Base-by-base conservation (phyloP, 2,329 filamentous ascomycete species). In the Paecilomyces dactylethromorphus region DNA sequence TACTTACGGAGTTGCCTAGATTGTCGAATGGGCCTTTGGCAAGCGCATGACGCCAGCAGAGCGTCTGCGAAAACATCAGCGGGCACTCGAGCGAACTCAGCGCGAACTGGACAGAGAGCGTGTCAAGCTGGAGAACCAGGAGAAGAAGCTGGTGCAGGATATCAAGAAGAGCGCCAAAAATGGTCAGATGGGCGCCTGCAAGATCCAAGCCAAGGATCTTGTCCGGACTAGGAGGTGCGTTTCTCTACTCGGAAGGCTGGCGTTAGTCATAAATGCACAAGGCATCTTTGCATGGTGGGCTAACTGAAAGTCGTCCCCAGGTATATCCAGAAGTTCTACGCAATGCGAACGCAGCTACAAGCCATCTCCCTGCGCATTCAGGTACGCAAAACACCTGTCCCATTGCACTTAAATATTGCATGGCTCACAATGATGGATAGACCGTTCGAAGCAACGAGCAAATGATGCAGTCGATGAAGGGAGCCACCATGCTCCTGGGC, bases 391-490 rank as follows among this genome's bases (percentile, higher is more conserved):
- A 24, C 24, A 5, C 35, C 13, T 3, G 3, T 45, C 18, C 1
- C 8, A 45, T 18, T 4, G 31, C 26, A 39, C 10, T 2, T n/a
- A 11, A 11, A 18, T 32, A 11, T 50, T 55, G 3, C 21, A 56
- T 24, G 15, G 4, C 39, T 50, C 21, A 45, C 55, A 53, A 31
- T 15, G 33, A 32, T 50, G 24, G 22, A 18, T 68, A 96, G 91
- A 99, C 94, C 55, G 93, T 97, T 64, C 87, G 94, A 64, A 97
- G 92, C 65, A 99, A 99, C 76, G 94, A 99, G 75, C 93, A 97
- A 77, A 99, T 99, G 94, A 97, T 97, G 92, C 91, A 96, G 76
- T 94, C 92, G 8, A 97, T 99, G 94, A 99, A 97, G 77, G 94
- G 94, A 33, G 94, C 94, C 3, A 97, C 94, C 1, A 87, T 88